Conservation (phyloP, 495 filamentous ascomycete species). For the Penicillium coprophilum region DNA sequence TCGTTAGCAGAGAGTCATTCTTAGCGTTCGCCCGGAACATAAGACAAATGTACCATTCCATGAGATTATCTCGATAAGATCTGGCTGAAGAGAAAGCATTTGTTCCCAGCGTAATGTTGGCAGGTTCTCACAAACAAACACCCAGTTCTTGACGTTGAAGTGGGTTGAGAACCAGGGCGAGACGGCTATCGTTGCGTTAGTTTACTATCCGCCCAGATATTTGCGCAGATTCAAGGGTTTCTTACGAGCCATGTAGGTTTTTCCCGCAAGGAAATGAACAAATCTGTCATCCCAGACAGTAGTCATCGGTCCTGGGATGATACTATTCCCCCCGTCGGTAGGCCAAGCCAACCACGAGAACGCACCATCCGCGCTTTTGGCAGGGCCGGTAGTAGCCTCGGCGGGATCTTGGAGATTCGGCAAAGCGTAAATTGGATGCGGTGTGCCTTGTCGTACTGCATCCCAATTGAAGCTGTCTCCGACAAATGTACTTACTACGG, state of each 20-base stretch:
- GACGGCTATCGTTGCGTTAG: conserved; percentile 21
- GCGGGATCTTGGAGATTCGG: conserved; percentile 33
- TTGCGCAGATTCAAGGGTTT: not conserved
- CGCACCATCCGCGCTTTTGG: conserved; percentile 44
- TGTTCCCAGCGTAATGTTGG: conserved; percentile 49
- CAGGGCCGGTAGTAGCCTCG: not conserved
- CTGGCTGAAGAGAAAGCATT: conserved; percentile 46
- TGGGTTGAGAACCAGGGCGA: conserved; percentile 45
- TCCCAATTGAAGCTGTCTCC: conserved; percentile 34
- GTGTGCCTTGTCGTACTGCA: conserved; percentile 25
- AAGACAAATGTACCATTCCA: conserved; percentile 46
- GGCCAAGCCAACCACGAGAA: conserved; percentile 62
- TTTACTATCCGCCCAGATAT: not conserved
- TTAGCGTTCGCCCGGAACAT: not conserved
- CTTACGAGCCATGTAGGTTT: conserved; percentile 54
- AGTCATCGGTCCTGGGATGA: conserved; percentile 46
- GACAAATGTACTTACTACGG: conserved; percentile 40
- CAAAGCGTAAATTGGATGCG: conserved; percentile 26
- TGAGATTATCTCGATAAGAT: conserved; percentile 57
- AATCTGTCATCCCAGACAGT: conserved; percentile 44
- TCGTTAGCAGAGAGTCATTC: not conserved
- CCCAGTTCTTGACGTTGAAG: conserved; percentile 51
- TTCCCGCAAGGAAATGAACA: conserved; percentile 44
- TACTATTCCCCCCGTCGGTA: conserved; percentile 54
- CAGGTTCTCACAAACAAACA: conserved; percentile 42